phyloP scores from a whole-genome alignment of 2,329 filamentous ascomycete species.

The Aureobasidium sp. region DNA sequence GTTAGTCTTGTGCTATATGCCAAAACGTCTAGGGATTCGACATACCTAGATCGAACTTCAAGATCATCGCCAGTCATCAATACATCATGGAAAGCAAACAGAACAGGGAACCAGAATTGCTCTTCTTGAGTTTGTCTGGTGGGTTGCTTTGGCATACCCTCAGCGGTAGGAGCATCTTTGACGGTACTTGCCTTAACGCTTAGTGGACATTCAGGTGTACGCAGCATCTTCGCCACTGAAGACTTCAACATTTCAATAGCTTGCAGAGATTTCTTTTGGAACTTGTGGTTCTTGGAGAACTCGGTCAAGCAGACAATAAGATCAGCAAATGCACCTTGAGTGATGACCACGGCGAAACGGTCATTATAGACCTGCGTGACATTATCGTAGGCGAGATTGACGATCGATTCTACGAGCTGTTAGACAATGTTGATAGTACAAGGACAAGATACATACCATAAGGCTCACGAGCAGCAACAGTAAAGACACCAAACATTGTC shows the following conservation, averaged over 20 bases:
- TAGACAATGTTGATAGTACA: conserved; percentile 1
- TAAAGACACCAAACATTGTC: conserved; percentile 99
- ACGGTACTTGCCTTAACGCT: conserved; percentile 56
- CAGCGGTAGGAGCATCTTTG: conserved; percentile 42
- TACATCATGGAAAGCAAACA: conserved; percentile 98
- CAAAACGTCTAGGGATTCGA: neutral
- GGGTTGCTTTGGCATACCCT: conserved; percentile 53
- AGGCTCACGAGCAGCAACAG: conserved; percentile 84
- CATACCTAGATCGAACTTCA: conserved; percentile 70
- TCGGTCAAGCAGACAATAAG: conserved; percentile 93
- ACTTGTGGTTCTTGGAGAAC: conserved; percentile 97
- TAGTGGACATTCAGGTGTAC: conserved; percentile 88
- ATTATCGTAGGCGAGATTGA: conserved; percentile 94
- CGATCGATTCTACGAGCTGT: conserved; percentile 64
- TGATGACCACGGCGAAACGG: conserved; percentile 90
- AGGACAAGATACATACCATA: conserved; percentile 50
- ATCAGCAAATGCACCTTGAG: conserved; percentile 93
- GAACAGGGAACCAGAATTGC: conserved; percentile 95
- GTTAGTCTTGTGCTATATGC: conserved; percentile 9
- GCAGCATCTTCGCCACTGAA: conserved; percentile 88
- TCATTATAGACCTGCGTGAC: conserved; percentile 93
- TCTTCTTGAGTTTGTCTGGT: conserved; percentile 86
- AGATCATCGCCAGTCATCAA: conserved; percentile 98
- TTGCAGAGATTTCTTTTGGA: conserved; percentile 96
- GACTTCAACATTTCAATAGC: conserved; percentile 93